phyloP scores from a whole-genome alignment of 805 yeast genomes.

The Candida hungchunana region DNA sequence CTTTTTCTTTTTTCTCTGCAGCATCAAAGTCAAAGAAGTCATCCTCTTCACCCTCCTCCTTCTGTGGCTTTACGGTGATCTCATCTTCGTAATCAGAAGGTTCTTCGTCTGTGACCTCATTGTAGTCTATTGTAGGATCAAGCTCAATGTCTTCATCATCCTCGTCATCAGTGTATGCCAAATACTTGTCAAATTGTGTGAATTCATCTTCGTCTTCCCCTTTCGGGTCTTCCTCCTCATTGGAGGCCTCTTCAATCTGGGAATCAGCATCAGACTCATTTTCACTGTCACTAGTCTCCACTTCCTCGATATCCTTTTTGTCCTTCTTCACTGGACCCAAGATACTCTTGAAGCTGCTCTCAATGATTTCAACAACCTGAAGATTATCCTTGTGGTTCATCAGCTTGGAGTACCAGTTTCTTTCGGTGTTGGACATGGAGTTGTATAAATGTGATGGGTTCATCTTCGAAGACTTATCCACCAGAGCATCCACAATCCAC shows the following conservation, averaged over 20 bases:
- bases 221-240: conserved; percentile 25
- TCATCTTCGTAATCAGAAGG: conserved; percentile 35
- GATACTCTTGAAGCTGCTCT: conserved; percentile 34
- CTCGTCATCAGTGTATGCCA: conserved; percentile 37
- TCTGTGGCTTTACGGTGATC: no score
- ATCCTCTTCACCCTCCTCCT: conserved; percentile 27
- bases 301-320: conserved; percentile 20
- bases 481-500: conserved; percentile 25
- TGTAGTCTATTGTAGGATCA: conserved; percentile 37
- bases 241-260: no score
- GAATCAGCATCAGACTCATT: conserved; percentile 22
- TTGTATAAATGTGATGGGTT: conserved; percentile 48
- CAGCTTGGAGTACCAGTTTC: conserved; percentile 36
- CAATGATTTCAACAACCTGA: conserved; percentile 39
- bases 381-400: conserved; percentile 43
- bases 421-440: conserved; percentile 28
- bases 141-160: conserved; percentile 34
- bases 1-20: conserved; percentile 26
- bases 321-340: conserved; percentile 26
- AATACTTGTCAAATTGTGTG: conserved; percentile 34
- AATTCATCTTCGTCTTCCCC: conserved; percentile 25
- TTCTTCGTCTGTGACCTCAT: conserved; percentile 60
- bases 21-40: conserved; percentile 35
- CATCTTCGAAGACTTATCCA: conserved; percentile 26
- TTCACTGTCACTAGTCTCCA: conserved; percentile 17